These are phyloP conservation scores for Penicillium dipodomyicola DNA, from an alignment of 495 filamentous ascomycete species.

Conservation along the genomic window DNA sequence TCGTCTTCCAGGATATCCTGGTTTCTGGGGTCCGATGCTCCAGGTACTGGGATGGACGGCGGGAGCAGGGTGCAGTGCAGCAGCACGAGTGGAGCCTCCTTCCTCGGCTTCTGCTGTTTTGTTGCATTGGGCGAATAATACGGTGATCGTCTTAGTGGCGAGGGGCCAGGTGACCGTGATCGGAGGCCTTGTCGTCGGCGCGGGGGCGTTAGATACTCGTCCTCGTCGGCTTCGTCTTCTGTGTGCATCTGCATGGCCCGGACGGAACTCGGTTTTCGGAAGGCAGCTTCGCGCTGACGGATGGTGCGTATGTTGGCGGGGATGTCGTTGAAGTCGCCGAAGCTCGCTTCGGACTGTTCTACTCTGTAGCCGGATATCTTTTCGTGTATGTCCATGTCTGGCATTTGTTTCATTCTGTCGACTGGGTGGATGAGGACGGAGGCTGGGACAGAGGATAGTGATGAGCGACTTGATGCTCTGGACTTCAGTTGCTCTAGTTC, in stretches of 20 bases:
- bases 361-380: conserved; percentile 24
- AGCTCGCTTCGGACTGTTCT: conserved; percentile 27
- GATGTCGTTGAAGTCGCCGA: conserved; percentile 21
- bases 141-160: conserved; percentile 37
- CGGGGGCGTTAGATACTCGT: conserved; percentile 38
- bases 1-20: conserved; percentile 54
- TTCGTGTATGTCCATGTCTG: conserved; percentile 18
- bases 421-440: conserved; percentile 37
- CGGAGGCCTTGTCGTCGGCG: conserved; percentile 36
- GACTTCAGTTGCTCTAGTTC: conserved; percentile 33
- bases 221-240: conserved; percentile 43
- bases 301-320: conserved; percentile 28
- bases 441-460: conserved; percentile 42
- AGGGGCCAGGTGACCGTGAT: conserved; percentile 39
- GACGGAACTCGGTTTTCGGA: conserved; percentile 72
- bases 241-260: conserved; percentile 75
- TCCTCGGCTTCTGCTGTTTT: conserved; percentile 56
- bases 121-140: conserved; percentile 49
- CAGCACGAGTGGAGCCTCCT: conserved; percentile 74
- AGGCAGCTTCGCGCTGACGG: conserved; percentile 47
- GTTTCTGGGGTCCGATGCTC: conserved; percentile 43
- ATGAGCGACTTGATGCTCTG: conserved; percentile 44
- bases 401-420: conserved; percentile 22
- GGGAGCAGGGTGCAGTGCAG: conserved; percentile 84
- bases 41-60: conserved; percentile 63